Evolutionary conservation across 352 stramenopile species (phyloP).

Genomic region (Pythium myriotylum): DNA sequence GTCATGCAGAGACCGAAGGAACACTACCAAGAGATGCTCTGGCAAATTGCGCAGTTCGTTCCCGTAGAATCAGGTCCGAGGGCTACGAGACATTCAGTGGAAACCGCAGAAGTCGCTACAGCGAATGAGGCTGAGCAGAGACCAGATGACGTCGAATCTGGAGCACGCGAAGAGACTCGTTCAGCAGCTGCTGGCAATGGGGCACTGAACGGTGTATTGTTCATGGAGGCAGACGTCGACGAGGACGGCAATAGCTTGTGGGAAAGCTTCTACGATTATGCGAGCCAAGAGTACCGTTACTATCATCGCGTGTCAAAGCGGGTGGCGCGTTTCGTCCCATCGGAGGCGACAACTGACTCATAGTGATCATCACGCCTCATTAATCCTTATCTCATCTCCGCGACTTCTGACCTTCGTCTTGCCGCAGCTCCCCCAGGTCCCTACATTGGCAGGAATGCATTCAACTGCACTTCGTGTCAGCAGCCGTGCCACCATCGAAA

Average conservation of each 20-base stretch:
- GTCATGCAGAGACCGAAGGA: conserved; percentile 48
- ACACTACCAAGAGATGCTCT: conserved; percentile 69
- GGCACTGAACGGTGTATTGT: conserved; percentile 24
- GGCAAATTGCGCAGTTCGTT: conserved; percentile 59
- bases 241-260: conserved; percentile 59
- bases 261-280: conserved; percentile 73
- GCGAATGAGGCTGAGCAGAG: background rate
- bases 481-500: no score
- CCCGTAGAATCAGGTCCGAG: conserved; percentile 43
- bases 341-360: background rate
- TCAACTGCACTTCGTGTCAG: no score
- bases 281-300: conserved; percentile 54
- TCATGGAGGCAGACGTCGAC: conserved; percentile 52
- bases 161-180: background rate
- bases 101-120: background rate
- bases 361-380: no score
- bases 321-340: conserved; percentile 28
- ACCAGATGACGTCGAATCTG: background rate
- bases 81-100: conserved; percentile 19
- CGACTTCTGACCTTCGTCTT: no score
- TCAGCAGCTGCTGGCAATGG: background rate
- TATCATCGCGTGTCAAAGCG: conserved; percentile 72
- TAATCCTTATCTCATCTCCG: no score
- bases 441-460: no score
- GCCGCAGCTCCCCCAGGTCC: no score